These are phyloP conservation scores for Vitis rupestris DNA, from an alignment of 164 flowering plant genomes.

Conservation along the genomic window DNA sequence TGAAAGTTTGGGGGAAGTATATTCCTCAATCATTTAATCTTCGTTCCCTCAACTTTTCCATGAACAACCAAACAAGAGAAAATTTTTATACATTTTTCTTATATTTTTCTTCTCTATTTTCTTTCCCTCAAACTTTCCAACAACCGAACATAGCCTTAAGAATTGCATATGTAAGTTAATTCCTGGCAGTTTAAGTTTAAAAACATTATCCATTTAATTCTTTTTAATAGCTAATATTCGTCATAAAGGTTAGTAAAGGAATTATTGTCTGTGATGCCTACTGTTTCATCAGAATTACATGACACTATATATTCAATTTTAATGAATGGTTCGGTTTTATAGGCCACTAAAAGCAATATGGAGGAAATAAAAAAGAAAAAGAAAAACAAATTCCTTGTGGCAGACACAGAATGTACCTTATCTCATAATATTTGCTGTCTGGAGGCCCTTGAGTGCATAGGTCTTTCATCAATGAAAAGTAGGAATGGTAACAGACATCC, in stretches of 20 bases:
- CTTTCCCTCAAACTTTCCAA: no score
- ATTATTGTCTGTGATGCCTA: neutral
- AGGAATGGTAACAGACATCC: slow-evolving; percentile 73
- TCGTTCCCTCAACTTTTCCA: no score
- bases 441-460: slow-evolving; percentile 42
- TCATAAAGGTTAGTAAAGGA: neutral
- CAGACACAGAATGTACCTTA: slow-evolving; percentile 45
- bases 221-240: neutral
- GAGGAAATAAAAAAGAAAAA: neutral
- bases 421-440: slow-evolving; percentile 61
- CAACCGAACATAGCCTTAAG: no score
- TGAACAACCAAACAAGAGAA: no score
- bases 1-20: no score
- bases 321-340: neutral
- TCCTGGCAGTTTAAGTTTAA: neutral
- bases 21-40: no score
- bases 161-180: neutral
- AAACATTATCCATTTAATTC: neutral
- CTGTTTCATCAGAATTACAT: no score
- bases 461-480: slow-evolving; percentile 73
- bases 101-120: no score
- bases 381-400: neutral
- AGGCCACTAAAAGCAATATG: neutral
- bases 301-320: neutral
- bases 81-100: no score